Base-by-base conservation (phyloP, 768 basidiomycete species). In the Imleria badia region DNA sequence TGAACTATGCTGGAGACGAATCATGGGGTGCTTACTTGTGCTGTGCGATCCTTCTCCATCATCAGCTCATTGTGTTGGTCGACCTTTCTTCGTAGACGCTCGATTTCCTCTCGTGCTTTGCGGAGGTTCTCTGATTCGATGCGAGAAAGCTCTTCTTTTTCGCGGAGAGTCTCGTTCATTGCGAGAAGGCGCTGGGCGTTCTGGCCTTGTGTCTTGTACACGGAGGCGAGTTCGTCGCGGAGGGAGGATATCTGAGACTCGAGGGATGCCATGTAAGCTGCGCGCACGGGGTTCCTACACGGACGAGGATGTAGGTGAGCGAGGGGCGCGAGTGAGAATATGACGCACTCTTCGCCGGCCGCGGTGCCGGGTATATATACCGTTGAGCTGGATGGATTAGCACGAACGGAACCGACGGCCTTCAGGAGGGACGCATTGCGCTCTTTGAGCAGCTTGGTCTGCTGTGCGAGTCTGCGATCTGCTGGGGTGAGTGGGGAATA, bases 161-260 rank as follows among this genome's bases (percentile, higher is more conserved):
- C 94, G 46, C 94, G 85, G 9, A 98, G 78, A 1, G 92, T 93
- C 72, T 99, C 97, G 56, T 92, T 95, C 87, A 99, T 93, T 5
- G 89, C 82, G 14, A 99, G 78, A 9, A 96, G 81, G 36, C 94
- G 83, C 69, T 97, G 95, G 1, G 94, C 91, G 70, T 97, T 96
- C 73, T 96, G 93, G 5, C 92, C 91, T 59, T 98, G 95, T 0
- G 93, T 91, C 72, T 96, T 95, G 78, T 98, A 99, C 2, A 96
- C 85, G 10, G 89, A 91, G 3, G 95, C 92, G 46, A 98, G 80
- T 70, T 98, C 96, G 62, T 91, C 89, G 33, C 95, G 86, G 45
- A 97, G 77, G 12, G 90, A 86, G 3, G 93, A 92, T 70, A 98
- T 90, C 67, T 98, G 94, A 5, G 89, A 87, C 71, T 98, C 95